These are phyloP conservation scores for Aspergillus calidoustus DNA, from an alignment of 2,329 filamentous ascomycete genomes.

Conservation along the genomic window DNA sequence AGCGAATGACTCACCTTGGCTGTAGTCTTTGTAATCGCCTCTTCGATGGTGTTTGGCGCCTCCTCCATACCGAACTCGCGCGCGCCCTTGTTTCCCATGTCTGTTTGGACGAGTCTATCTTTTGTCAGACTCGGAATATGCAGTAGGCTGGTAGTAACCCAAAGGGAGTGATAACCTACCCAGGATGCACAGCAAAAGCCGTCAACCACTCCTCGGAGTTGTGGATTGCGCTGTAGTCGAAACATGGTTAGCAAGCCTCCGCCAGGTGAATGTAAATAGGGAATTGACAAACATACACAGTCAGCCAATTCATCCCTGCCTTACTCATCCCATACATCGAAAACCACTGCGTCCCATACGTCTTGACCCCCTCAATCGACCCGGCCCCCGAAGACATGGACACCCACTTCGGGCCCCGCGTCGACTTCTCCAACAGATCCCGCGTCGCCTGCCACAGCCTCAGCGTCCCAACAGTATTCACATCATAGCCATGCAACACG, in stretches of 20 bases:
- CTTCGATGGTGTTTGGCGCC: slow-evolving; percentile 9
- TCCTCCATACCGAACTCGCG: not conserved
- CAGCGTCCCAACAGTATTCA: not conserved
- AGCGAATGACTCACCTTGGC: not conserved
- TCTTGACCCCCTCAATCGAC: not conserved
- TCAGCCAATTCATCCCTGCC: not conserved
- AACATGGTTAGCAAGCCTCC: not conserved
- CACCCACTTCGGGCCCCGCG: not conserved
- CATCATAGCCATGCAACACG: not conserved
- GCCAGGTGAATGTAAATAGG: not conserved
- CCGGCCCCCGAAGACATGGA: not conserved
- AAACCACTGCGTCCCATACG: not conserved
- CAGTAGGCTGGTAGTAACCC: too few relatives aligned
- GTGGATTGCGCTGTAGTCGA: slow-evolving; percentile 1
- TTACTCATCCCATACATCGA: slow-evolving; percentile 4
- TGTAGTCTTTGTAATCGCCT: slow-evolving; percentile 1
- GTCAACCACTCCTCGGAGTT: slow-evolving; percentile 4
- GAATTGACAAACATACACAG: not conserved
- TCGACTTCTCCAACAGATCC: not conserved
- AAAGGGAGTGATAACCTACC: too few relatives aligned
- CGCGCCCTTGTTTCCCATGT: slow-evolving; percentile 11
- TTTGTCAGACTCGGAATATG: too few relatives aligned
- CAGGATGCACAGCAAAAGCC: slow-evolving; percentile 14
- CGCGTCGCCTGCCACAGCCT: not conserved
- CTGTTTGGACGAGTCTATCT: slow-evolving; percentile 7